phyloP scores from a whole-genome alignment of 2,329 filamentous ascomycete genomes.

The Aspergillus chevalieri region DNA sequence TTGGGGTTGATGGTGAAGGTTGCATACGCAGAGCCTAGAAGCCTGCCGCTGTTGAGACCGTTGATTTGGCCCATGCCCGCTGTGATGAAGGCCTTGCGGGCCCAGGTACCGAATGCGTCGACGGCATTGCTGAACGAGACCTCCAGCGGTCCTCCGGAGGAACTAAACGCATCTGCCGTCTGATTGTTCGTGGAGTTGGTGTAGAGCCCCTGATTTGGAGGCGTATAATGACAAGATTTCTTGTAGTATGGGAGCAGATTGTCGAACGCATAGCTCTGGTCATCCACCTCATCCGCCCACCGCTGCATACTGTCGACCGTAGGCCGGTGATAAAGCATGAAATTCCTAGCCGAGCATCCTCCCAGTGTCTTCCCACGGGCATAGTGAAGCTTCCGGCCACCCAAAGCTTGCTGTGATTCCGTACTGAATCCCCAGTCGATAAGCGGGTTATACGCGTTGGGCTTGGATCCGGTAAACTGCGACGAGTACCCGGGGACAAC shows the following conservation, averaged over 20 bases:
- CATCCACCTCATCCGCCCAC: constrained; percentile 33
- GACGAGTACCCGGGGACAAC: constrained; percentile 19
- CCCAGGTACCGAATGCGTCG: constrained; percentile 23
- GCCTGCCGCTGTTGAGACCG: constrained; percentile 23
- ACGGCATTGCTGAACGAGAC: constrained; percentile 26
- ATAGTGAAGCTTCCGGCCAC: constrained; percentile 15
- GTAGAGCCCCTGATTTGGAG: constrained; percentile 15
- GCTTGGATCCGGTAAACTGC: constrained; percentile 18
- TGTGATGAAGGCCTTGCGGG: constrained; percentile 15
- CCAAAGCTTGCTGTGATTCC: constrained; percentile 12
- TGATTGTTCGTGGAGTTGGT: constrained; percentile 20
- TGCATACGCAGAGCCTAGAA: constrained; percentile 17
- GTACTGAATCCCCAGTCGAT: constrained; percentile 24
- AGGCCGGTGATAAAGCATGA: constrained; percentile 22
- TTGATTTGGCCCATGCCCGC: constrained; percentile 21
- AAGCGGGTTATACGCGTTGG: constrained; percentile 13
- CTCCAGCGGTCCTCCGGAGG: constrained; percentile 23
- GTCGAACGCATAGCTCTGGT: constrained; percentile 25
- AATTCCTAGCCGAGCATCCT: constrained; percentile 19
- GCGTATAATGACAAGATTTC: constrained; percentile 21
- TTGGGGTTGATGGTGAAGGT: constrained; percentile 26
- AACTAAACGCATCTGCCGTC: constrained; percentile 13
- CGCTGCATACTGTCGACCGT: constrained; percentile 24
- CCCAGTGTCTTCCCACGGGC: constrained; percentile 22
- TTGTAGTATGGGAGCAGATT: constrained; percentile 22